Evolutionary conservation across 768 basidiomycete genomes (phyloP).

Genomic region (Suillus tomentosus): DNA sequence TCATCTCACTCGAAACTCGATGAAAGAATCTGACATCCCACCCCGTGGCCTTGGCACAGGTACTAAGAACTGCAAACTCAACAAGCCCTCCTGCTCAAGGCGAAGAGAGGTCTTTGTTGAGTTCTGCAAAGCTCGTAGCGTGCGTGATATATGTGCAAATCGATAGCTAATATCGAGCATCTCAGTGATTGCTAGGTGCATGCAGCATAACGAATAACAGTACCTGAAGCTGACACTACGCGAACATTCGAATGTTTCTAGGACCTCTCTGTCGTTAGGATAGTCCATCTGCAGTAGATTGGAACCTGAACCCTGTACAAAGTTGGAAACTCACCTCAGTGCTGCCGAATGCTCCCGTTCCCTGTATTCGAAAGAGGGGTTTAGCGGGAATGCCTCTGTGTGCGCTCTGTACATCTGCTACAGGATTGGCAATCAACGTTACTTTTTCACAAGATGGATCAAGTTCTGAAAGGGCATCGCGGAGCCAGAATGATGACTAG

Average conservation of each 20-base stretch:
- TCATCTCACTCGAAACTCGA: slow-evolving; percentile 81
- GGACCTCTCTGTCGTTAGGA: slow-evolving; percentile 87
- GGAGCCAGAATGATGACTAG: slow-evolving; percentile 83
- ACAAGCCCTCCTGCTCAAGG: slow-evolving; percentile 78
- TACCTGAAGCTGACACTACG: slow-evolving; percentile 72
- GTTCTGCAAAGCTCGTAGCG: slow-evolving; percentile 73
- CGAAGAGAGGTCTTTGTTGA: slow-evolving; percentile 89
- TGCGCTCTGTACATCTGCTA: slow-evolving; percentile 31
- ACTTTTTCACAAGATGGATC: slow-evolving; percentile 87
- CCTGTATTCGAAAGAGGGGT: slow-evolving; percentile 79
- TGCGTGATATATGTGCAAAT: slow-evolving; percentile 72
- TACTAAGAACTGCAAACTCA: slow-evolving; percentile 92
- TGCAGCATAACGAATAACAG: neutral
- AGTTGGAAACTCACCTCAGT: slow-evolving; percentile 60
- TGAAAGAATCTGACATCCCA: slow-evolving; percentile 63
- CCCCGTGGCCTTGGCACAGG: slow-evolving; percentile 45
- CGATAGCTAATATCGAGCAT: slow-evolving; percentile 61
- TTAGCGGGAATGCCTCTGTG: slow-evolving; percentile 32
- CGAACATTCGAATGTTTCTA: slow-evolving; percentile 87
- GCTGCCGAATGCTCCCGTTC: slow-evolving; percentile 79
- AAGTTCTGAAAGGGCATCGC: slow-evolving; percentile 88
- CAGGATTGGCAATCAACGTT: slow-evolving; percentile 79
- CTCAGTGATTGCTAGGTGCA: neutral
- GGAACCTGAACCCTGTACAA: neutral
- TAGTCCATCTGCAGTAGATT: slow-evolving; percentile 79